Evolutionary conservation across 2,329 filamentous ascomycete genomes (phyloP).

Genomic region (Truncatella angustata): DNA sequence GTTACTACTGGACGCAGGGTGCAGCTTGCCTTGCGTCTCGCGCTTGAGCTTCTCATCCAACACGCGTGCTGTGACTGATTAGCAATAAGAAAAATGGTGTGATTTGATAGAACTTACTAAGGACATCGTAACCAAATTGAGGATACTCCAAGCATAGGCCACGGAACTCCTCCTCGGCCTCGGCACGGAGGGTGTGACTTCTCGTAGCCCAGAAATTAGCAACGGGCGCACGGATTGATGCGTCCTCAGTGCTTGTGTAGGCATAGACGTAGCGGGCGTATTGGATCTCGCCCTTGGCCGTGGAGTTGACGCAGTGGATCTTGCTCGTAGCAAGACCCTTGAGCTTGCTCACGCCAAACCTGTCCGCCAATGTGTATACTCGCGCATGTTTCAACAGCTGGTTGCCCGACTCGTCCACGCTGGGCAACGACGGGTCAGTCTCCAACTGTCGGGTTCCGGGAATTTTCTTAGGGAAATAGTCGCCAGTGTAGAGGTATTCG

Average conservation of each 20-base stretch:
- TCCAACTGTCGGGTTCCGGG: constrained; percentile 67
- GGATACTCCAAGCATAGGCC: constrained; percentile 83
- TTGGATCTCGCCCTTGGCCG: constrained; percentile 83
- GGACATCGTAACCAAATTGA: constrained; percentile 89
- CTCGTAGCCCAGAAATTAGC: constrained; percentile 88
- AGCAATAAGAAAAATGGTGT: constrained; percentile 17
- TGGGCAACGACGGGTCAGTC: constrained; percentile 61
- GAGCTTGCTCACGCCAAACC: constrained; percentile 66
- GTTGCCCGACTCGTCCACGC: constrained; percentile 72
- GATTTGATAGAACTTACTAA: constrained; percentile 54
- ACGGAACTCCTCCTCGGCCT: constrained; percentile 84
- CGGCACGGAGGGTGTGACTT: constrained; percentile 76
- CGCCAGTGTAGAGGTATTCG: constrained; percentile 79
- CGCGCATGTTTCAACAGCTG: constrained; percentile 86
- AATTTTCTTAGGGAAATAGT: constrained; percentile 77
- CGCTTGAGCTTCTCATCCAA: constrained; percentile 66
- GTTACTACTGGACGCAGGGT: constrained; percentile 45
- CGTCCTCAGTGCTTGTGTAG: constrained; percentile 68
- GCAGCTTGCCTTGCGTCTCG: constrained; percentile 59
- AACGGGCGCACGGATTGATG: constrained; percentile 74
- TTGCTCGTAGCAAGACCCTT: constrained; percentile 80
- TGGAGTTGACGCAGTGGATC: constrained; percentile 88
- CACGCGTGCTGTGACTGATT: constrained; percentile 50
- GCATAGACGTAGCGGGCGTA: constrained; percentile 91
- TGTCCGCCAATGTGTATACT: constrained; percentile 84